Conservation (phyloP, 2,329 filamentous ascomycete genomes). For the Dactylellina leptospora region DNA sequence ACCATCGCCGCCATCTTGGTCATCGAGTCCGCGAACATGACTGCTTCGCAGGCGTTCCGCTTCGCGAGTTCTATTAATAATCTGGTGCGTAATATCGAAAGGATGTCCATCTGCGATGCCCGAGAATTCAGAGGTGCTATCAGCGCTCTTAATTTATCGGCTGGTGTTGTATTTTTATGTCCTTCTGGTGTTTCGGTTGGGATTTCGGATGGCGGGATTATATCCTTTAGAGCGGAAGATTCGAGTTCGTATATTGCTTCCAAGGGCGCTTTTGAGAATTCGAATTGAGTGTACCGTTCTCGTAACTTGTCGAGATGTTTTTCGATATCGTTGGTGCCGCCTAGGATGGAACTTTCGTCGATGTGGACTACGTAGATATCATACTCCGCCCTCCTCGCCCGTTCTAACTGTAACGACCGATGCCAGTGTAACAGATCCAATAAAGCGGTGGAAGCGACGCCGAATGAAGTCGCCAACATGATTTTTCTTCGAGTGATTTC, state of each 20-base stretch:
- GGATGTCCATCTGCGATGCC: constrained; percentile 78
- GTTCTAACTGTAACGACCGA: constrained; percentile 71
- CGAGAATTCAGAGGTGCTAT: constrained; percentile 73
- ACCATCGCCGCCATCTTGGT: constrained; percentile 86
- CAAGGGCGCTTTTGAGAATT: constrained; percentile 71
- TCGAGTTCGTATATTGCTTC: constrained; percentile 67
- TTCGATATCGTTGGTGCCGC: constrained; percentile 49
- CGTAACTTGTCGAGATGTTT: constrained; percentile 64
- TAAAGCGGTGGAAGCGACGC: constrained; percentile 79
- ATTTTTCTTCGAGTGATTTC: constrained; percentile 63
- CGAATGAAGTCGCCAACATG: constrained; percentile 82
- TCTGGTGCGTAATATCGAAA: constrained; percentile 74
- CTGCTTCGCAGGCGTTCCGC: constrained; percentile 69
- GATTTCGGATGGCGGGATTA: background rate
- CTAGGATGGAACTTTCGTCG: constrained; percentile 59
- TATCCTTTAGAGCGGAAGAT: constrained; percentile 57
- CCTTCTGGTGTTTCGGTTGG: constrained; percentile 20
- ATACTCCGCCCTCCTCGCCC: constrained; percentile 73
- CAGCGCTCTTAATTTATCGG: constrained; percentile 66
- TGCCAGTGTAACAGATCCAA: constrained; percentile 78
- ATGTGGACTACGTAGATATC: constrained; percentile 71
- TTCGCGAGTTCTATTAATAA: constrained; percentile 74
- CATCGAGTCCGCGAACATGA: constrained; percentile 86
- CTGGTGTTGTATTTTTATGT: constrained; percentile 1
- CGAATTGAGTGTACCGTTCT: constrained; percentile 71